Percentiles rank a stretch among this genome's conserved stretches.
Conservation (phyloP, 805 yeast genomes). For the Tetrapisispora namnaoensis region DNA sequence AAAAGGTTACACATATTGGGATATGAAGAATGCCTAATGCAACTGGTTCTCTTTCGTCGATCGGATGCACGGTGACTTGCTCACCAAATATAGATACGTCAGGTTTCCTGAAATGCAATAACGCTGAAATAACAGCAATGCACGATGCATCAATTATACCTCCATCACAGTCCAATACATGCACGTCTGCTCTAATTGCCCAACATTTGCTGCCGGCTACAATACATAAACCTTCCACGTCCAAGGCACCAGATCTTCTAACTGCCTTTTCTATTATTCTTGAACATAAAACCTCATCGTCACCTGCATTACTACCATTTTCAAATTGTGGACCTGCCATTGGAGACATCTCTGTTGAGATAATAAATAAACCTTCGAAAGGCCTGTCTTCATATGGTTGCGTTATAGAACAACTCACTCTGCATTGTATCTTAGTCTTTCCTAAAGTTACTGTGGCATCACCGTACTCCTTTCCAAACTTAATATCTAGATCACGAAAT, state of each 20-base stretch:
- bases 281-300: conserved; percentile 70
- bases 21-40: conserved; percentile 77
- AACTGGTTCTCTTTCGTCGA: conserved; percentile 77
- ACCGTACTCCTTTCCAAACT: conserved; percentile 65
- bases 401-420: conserved; percentile 63
- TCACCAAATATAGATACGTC: conserved; percentile 68
- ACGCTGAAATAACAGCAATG: conserved; percentile 79
- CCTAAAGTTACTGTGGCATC: conserved; percentile 74
- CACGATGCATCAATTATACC: conserved; percentile 86
- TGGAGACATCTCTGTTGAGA: conserved; percentile 78
- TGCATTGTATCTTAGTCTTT: conserved; percentile 39
- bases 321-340: conserved; percentile 87
- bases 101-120: conserved; percentile 74
- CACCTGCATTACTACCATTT: conserved; percentile 53
- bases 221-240: conserved; percentile 82
- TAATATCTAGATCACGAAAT: conserved; percentile 55
- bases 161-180: conserved; percentile 84
- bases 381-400: conserved; percentile 87
- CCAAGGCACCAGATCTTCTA: conserved; percentile 82
- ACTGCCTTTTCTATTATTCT: conserved; percentile 87
- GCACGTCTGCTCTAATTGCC: conserved; percentile 84
- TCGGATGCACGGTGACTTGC: conserved; percentile 54
- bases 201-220: conserved; percentile 87
- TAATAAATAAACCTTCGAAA: conserved; percentile 80
- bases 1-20: conserved; percentile 82